A percentile compares a stretch with the other conserved stretches of the same genome.
These are phyloP conservation scores for Ceratobasidium theobromae DNA, from an alignment of 1,284 basidiomycete genomes.

Conservation along the genomic window DNA sequence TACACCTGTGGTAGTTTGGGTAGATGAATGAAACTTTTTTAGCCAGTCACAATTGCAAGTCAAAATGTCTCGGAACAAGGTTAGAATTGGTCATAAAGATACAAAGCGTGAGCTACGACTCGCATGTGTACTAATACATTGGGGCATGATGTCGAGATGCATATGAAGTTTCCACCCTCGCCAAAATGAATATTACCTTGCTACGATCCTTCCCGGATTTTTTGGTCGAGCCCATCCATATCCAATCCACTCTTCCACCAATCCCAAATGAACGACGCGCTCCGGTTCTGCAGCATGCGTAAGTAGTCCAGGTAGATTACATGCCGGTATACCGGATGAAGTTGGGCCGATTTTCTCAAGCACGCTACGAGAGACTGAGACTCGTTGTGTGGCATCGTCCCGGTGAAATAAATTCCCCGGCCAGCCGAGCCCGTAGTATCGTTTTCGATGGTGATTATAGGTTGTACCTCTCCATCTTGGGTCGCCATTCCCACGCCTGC, in stretches of 20 bases:
- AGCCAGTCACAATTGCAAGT: too few relatives aligned
- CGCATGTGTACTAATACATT: too few relatives aligned
- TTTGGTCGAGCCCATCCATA: constrained; percentile 8
- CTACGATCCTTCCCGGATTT: constrained; percentile 1
- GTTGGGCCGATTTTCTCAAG: neutral
- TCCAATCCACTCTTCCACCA: constrained; percentile 25
- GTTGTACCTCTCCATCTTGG: neutral
- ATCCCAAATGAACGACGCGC: constrained; percentile 14
- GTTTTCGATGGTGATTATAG: constrained; percentile 7
- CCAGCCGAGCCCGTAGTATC: neutral
- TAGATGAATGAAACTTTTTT: too few relatives aligned
- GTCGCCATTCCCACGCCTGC: constrained; percentile 1
- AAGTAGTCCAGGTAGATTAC: constrained; percentile 12
- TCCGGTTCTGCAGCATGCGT: neutral
- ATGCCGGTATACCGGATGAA: constrained; percentile 11
- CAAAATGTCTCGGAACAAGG: too few relatives aligned
- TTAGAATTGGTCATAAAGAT: too few relatives aligned
- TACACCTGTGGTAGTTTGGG: too few relatives aligned
- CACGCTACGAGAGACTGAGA: neutral
- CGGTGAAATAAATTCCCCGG: constrained; percentile 18
- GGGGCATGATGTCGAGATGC: too few relatives aligned
- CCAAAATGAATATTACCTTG: too few relatives aligned
- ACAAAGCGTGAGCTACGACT: too few relatives aligned
- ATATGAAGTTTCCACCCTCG: too few relatives aligned
- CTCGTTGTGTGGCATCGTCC: neutral